These are phyloP conservation scores for Boletus coccyginus DNA, from an alignment of 768 basidiomycete genomes.

Conservation along the genomic window DNA sequence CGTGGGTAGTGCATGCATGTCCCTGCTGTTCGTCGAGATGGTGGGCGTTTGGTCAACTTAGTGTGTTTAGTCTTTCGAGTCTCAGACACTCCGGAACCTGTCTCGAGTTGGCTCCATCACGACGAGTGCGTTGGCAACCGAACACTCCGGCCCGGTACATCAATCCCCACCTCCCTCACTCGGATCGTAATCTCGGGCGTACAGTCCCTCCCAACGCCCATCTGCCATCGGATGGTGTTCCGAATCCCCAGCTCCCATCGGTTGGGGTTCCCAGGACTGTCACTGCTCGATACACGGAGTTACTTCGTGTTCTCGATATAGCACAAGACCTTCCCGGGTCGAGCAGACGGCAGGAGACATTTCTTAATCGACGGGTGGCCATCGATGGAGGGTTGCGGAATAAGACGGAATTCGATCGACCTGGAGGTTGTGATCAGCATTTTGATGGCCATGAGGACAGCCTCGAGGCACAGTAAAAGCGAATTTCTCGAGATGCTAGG, in stretches of 20 bases:
- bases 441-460: conserved; percentile 12
- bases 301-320: conserved; percentile 3
- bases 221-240: neutral
- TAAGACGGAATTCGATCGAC: conserved; percentile 1
- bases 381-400: neutral
- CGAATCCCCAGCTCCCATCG: neutral
- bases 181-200: neutral
- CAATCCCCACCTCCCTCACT: neutral
- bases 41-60: neutral
- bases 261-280: neutral
- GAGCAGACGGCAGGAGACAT: neutral
- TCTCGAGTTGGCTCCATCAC: conserved; percentile 3
- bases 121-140: conserved; percentile 20
- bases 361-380: conserved; percentile 15
- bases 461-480: conserved; percentile 23
- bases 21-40: neutral
- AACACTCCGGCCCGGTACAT: neutral
- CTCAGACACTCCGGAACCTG: neutral
- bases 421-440: conserved; percentile 12
- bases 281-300: neutral
- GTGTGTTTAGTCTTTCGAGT: neutral
- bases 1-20: neutral
- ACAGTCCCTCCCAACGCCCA: neutral
- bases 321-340: neutral
- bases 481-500: neutral